Conservation (phyloP, 2,329 filamentous ascomycete genomes). For the Emydomyces testavorans region DNA sequence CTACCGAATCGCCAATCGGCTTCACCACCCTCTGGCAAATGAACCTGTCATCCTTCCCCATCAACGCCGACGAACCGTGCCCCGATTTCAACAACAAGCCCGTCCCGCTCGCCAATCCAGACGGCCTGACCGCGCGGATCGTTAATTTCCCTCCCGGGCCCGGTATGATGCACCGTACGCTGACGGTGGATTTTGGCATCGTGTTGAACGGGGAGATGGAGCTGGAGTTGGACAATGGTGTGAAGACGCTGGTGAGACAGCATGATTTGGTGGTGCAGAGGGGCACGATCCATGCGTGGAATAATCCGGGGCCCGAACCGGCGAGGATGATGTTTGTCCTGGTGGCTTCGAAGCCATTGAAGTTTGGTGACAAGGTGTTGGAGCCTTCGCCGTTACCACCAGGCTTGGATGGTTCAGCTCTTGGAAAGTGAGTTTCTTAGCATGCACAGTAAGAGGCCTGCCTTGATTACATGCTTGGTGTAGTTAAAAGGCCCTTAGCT, state of each 20-base stretch:
- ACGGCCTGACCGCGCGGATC: constrained; percentile 19
- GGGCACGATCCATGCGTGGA: constrained; percentile 23
- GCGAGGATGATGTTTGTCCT: constrained; percentile 20
- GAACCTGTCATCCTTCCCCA: constrained; percentile 15
- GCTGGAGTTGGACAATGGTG: constrained; percentile 23
- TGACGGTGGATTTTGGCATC: constrained; percentile 26
- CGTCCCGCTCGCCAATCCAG: constrained; percentile 18
- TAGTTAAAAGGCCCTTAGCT: not conserved
- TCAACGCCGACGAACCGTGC: constrained; percentile 17
- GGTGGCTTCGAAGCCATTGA: constrained; percentile 14
- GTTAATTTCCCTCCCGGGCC: constrained; percentile 22
- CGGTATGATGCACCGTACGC: constrained; percentile 20
- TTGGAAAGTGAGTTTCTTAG: not conserved
- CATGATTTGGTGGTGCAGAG: constrained; percentile 25
- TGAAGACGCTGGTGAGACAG: constrained; percentile 20
- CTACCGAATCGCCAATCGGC: constrained; percentile 14
- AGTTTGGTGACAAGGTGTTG: constrained; percentile 17
- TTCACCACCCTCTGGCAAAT: constrained; percentile 23
- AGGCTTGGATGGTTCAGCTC: not conserved
- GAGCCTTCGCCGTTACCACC: constrained; percentile 15
- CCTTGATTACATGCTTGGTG: not conserved
- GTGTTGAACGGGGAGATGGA: constrained; percentile 23
- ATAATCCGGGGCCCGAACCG: constrained; percentile 16
- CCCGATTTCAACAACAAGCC: constrained; percentile 20
- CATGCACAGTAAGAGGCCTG: too few species aligned